A percentile compares a stretch with the other conserved stretches of the same genome.
Evolutionary conservation across 2,329 filamentous ascomycete genomes (phyloP).

Genomic region (Fusarium xylarioides): DNA sequence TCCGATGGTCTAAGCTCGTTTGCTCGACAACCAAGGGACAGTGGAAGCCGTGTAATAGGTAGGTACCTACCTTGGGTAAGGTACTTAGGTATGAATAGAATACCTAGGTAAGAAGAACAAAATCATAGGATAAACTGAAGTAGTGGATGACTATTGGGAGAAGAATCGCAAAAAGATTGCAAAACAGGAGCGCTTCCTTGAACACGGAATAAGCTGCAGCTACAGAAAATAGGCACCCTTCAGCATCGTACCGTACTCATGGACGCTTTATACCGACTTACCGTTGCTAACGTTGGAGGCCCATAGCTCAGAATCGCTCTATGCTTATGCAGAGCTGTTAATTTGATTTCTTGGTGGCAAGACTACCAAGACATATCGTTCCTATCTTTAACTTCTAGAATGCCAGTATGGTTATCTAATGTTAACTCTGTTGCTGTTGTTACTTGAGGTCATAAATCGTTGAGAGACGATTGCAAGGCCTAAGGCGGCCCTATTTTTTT

Average conservation of each 20-base stretch:
- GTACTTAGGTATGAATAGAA: not conserved
- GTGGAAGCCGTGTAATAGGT: not conserved
- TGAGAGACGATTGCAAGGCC: not conserved
- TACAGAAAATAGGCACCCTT: not conserved
- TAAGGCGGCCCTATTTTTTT: not conserved
- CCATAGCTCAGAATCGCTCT: not conserved
- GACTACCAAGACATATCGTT: not conserved
- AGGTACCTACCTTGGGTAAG: not conserved
- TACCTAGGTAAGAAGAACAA: not conserved
- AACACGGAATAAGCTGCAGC: slow-evolving; percentile 1
- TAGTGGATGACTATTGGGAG: not conserved
- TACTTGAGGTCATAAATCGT: not conserved
- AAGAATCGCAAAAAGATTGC: not conserved
- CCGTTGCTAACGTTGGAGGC: not conserved
- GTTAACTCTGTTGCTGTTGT: not conserved
- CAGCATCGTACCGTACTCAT: not conserved
- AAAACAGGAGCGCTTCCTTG: not conserved
- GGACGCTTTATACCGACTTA: not conserved
- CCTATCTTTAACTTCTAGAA: not conserved
- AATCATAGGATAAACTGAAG: not conserved
- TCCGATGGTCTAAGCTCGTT: slow-evolving; percentile 12
- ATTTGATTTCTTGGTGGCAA: not conserved
- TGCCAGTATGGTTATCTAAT: not conserved
- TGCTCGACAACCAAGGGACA: not conserved
- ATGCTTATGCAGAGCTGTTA: not conserved